phyloP scores from a whole-genome alignment of 192 early-diverging fungal species.

The Endogone sp. region DNA sequence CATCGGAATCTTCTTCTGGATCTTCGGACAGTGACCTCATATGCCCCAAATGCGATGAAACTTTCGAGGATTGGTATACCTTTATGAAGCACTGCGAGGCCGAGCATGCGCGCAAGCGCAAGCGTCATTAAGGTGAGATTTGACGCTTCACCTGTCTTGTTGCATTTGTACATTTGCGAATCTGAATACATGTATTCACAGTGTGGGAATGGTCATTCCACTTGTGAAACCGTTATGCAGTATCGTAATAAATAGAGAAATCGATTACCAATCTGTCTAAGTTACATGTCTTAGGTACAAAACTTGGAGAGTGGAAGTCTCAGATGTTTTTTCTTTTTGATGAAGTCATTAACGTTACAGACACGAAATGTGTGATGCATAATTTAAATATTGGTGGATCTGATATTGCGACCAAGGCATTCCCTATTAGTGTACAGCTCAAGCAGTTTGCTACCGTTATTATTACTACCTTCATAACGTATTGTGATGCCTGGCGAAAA shows the following conservation, averaged over 20 bases:
- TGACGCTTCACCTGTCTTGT: not conserved
- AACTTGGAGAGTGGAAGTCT: not conserved
- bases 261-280: not conserved
- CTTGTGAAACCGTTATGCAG: not conserved
- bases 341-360: not conserved
- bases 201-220: not conserved
- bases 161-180: not conserved
- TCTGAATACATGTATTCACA: not conserved
- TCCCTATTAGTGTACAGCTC: not conserved
- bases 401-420: not conserved
- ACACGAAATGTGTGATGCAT: not conserved
- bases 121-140: not conserved
- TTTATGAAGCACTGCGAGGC: constrained; percentile 2
- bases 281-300: not conserved
- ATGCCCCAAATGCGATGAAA: constrained; percentile 10
- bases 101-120: constrained; percentile 10
- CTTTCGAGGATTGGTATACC: not conserved
- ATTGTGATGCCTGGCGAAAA: not conserved
- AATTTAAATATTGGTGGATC: not conserved
- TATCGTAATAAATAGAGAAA: not conserved
- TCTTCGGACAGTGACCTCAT: not conserved
- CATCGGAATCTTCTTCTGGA: not conserved
- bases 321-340: not conserved
- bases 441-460: not conserved
- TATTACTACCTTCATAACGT: not conserved